Conservation (phyloP, 2,329 filamentous ascomycete genomes). For the Verticillium klebahnii region DNA sequence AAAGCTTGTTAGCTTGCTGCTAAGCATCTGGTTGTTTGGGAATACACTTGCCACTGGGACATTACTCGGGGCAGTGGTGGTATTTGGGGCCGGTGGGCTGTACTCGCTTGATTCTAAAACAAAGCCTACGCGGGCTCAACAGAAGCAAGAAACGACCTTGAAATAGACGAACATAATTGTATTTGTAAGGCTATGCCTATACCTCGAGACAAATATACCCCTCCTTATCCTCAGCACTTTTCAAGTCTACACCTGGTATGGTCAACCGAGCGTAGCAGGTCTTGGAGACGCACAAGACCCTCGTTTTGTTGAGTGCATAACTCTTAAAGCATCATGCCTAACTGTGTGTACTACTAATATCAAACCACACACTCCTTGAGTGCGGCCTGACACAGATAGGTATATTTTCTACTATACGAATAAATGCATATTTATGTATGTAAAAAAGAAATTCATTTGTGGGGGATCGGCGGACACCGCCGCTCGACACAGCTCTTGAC, state of each 20-base stretch:
- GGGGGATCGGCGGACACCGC: background rate
- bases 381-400: too few relatives aligned
- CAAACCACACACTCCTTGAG: too few relatives aligned
- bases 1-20: constrained; percentile 83
- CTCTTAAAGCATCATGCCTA: too few relatives aligned
- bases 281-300: too few relatives aligned
- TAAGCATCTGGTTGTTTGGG: constrained; percentile 93
- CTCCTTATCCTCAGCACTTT: too few relatives aligned
- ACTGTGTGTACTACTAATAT: too few relatives aligned
- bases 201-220: too few relatives aligned
- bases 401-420: too few relatives aligned
- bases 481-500: background rate
- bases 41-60: constrained; percentile 76
- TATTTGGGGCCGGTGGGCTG: constrained; percentile 85
- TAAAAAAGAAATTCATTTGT: background rate
- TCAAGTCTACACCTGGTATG: too few relatives aligned
- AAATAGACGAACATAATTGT: constrained; percentile 4
- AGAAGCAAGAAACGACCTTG: constrained; percentile 2
- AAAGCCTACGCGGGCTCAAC: constrained; percentile 20
- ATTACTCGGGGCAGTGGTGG: constrained; percentile 73
- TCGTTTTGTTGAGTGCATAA: too few relatives aligned
- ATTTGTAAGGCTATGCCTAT: background rate
- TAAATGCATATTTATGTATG: background rate
- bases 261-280: too few relatives aligned
- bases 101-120: constrained; percentile 71